These are phyloP conservation scores for Boletellus sp. DNA, from an alignment of 768 basidiomycete species.

Conservation along the genomic window DNA sequence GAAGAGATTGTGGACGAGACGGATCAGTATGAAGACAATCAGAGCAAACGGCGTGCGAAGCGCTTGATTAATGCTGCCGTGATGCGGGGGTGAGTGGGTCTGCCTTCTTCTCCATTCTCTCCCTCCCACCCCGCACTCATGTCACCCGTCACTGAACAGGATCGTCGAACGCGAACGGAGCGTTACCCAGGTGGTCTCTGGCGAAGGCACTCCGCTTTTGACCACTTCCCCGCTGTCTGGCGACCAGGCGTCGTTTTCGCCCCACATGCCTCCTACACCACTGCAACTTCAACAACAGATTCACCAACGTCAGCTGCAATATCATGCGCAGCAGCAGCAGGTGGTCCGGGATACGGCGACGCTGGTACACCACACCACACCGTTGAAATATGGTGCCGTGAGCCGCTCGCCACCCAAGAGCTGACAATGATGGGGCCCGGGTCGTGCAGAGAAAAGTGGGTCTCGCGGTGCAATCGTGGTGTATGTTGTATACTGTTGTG, in stretches of 20 bases:
- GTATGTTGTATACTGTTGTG: too few relatives aligned
- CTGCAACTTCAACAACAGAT: conserved; percentile 19
- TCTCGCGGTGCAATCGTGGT: too few relatives aligned
- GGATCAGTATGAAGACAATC: conserved; percentile 85
- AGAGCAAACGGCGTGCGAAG: conserved; percentile 68
- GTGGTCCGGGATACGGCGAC: background rate
- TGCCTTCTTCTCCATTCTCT: background rate
- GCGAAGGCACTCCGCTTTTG: conserved; percentile 39
- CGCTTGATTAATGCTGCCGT: conserved; percentile 69
- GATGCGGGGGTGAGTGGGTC: conserved; percentile 62
- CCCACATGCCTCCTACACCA: conserved; percentile 11
- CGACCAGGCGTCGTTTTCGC: conserved; percentile 9
- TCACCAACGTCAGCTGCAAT: conserved; percentile 14
- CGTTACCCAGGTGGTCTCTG: conserved; percentile 23
- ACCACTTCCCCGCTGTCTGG: conserved; percentile 6
- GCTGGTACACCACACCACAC: conserved; percentile 5
- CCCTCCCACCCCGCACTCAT: background rate
- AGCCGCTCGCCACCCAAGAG: conserved; percentile 5
- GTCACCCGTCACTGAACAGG: conserved; percentile 25
- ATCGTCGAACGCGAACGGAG: conserved; percentile 54
- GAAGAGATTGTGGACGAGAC: conserved; percentile 97
- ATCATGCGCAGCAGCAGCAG: background rate
- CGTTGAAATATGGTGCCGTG: conserved; percentile 19
- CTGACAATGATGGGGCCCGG: conserved; percentile 5
- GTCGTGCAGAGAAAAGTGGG: too few relatives aligned